Percentiles rank a stretch among this genome's conserved stretches.
These are phyloP conservation scores for Suillus fuscotomentosus DNA, from an alignment of 768 basidiomycete genomes.

Conservation along the genomic window DNA sequence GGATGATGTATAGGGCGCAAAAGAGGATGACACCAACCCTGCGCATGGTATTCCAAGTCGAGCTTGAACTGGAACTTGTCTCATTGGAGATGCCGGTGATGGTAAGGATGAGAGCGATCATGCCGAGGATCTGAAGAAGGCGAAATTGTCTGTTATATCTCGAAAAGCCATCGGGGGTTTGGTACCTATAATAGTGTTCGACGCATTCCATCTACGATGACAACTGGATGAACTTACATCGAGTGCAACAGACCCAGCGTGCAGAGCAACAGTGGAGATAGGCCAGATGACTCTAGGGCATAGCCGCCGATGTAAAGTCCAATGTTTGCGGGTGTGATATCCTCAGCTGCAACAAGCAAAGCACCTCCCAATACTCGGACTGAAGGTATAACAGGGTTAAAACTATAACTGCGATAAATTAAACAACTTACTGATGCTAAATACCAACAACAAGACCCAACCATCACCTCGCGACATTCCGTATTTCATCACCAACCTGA, in stretches of 20 bases:
- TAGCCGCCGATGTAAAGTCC: conserved; percentile 54
- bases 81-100: conserved; percentile 31
- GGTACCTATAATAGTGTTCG: conserved; percentile 23
- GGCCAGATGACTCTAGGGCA: conserved; percentile 37
- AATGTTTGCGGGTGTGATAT: conserved; percentile 34
- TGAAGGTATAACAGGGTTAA: conserved; percentile 22
- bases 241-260: conserved; percentile 36
- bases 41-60: conserved; percentile 25
- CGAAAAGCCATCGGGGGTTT: conserved; percentile 23
- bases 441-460: conserved; percentile 67
- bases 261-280: conserved; percentile 38
- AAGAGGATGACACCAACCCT: conserved; percentile 36
- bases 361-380: conserved; percentile 59
- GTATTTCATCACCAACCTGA: conserved; percentile 49
- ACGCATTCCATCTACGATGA: neutral
- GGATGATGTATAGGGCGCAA: conserved; percentile 38
- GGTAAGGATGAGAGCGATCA: conserved; percentile 27
- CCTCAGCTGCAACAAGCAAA: conserved; percentile 55
- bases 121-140: conserved; percentile 29
- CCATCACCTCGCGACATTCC: conserved; percentile 58
- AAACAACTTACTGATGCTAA: conserved; percentile 49
- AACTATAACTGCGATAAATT: neutral
- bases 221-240: conserved; percentile 26
- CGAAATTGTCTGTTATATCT: conserved; percentile 15
- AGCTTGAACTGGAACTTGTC: conserved; percentile 14